phyloP scores from a whole-genome alignment of 2,329 filamentous ascomycete genomes.

The Talaromyces verruculosus region DNA sequence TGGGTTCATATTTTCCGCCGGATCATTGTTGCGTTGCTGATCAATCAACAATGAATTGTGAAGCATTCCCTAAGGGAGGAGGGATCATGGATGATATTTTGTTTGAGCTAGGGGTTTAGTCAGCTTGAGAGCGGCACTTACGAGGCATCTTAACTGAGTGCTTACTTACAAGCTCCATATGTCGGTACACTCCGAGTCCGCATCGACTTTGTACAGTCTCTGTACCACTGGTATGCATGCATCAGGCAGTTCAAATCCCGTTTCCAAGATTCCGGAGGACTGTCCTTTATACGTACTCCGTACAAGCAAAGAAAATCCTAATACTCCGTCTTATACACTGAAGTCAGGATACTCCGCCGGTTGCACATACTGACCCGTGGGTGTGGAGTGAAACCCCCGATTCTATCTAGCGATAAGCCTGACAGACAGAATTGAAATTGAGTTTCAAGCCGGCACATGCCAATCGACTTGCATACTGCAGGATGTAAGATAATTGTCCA shows the following conservation, averaged over 20 bases:
- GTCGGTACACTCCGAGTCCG: neutral
- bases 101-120: neutral
- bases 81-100: too few species aligned
- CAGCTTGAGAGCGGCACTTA: neutral
- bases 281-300: too few species aligned
- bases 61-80: neutral
- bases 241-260: neutral
- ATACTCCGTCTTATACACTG: too few species aligned
- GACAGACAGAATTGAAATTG: neutral
- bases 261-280: too few species aligned
- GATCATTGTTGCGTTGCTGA: neutral
- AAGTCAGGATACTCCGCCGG: neutral
- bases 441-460: neutral
- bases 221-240: neutral
- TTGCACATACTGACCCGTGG: neutral
- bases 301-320: too few species aligned
- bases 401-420: neutral
- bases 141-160: neutral
- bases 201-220: neutral
- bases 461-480: neutral
- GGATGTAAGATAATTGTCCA: neutral
- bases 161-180: neutral
- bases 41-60: slow-evolving; percentile 8
- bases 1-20: neutral
- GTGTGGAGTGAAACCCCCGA: neutral